phyloP scores from a whole-genome alignment of 225 moss, liverwort and hornwort genomes.

The Straminergon stramineum region DNA sequence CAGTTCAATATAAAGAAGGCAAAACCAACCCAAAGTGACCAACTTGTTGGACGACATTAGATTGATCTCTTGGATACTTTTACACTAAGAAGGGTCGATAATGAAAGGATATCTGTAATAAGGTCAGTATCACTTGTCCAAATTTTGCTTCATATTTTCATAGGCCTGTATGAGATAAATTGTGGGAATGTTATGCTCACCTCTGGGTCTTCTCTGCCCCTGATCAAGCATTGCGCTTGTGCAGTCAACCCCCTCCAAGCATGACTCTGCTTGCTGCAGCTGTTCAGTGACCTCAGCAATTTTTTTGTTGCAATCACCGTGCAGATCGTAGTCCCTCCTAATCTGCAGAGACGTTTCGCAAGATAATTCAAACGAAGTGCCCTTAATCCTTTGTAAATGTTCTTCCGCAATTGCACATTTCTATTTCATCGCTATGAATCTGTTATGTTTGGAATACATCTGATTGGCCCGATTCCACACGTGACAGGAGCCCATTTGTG shows the following conservation, averaged over 20 bases:
- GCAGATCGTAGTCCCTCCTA: background rate
- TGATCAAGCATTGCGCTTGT: background rate
- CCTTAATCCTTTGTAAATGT: background rate
- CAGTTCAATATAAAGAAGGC: background rate
- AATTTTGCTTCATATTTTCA: background rate
- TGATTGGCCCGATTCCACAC: background rate
- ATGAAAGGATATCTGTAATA: background rate
- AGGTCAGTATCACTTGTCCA: background rate
- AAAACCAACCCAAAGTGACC: background rate
- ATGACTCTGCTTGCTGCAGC: background rate
- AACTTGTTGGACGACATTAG: background rate
- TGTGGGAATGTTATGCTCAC: background rate
- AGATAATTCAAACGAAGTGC: background rate
- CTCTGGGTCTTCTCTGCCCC: background rate
- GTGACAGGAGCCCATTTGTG: background rate
- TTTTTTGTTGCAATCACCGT: background rate
- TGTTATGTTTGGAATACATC: background rate
- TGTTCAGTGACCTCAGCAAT: background rate
- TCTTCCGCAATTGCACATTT: background rate
- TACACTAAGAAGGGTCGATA: background rate
- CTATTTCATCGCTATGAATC: too few species aligned
- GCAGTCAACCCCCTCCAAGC: background rate
- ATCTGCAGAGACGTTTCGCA: background rate
- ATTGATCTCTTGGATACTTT: background rate
- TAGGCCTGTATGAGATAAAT: background rate